These are phyloP conservation scores for Ilex paraguariensis DNA, from an alignment of 305 asterid genomes.

Conservation along the genomic window DNA sequence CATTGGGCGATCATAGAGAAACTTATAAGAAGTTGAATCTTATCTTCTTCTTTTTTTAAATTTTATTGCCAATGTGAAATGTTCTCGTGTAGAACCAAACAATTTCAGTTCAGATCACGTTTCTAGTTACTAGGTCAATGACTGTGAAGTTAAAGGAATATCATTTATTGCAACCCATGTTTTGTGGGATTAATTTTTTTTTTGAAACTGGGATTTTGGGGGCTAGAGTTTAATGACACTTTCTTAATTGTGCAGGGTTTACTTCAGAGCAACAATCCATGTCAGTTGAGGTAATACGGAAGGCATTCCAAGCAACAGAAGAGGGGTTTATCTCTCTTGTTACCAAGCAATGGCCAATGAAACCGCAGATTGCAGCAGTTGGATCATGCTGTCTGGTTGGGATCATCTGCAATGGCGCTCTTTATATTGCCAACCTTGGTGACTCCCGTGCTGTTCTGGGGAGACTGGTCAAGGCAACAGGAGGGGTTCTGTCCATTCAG, in stretches of 20 bases:
- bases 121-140: no score
- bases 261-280: conserved; percentile 5
- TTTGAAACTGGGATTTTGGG: no score
- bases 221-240: no score
- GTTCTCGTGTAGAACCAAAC: no score
- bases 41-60: no score
- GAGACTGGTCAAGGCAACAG: conserved; percentile 5
- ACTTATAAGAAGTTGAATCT: no score
- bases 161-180: no score
- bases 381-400: conserved; percentile 19
- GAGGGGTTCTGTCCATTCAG: conserved; percentile 6
- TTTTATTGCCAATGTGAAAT: no score
- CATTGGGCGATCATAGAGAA: no score
- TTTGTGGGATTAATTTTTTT: no score
- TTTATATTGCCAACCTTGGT: conserved; percentile 16
- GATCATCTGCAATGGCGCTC: conserved; percentile 12
- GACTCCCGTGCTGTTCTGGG: conserved; percentile 20
- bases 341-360: conserved; percentile 4
- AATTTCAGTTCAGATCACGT: no score
- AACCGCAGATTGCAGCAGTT: conserved; percentile 11
- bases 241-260: conserved; percentile 5
- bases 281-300: conserved; percentile 9
- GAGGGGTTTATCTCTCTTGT: conserved; percentile 14
- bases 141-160: no score
- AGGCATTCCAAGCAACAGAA: conserved; percentile 14